These are phyloP conservation scores for Penicillium riverlandense DNA, from an alignment of 495 filamentous ascomycete species.

Conservation along the genomic window DNA sequence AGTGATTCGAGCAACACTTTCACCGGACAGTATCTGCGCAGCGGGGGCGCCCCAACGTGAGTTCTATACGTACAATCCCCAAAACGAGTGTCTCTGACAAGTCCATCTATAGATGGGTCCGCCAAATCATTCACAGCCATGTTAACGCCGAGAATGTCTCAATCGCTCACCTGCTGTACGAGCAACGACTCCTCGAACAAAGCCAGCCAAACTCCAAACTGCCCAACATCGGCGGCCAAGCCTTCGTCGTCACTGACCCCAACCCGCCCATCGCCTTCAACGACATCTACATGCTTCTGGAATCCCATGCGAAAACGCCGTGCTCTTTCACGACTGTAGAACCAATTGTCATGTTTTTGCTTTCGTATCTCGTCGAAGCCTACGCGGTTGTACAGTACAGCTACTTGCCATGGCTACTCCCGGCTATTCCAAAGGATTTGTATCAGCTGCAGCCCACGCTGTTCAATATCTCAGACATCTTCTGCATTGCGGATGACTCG, in stretches of 20 bases:
- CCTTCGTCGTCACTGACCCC: constrained; percentile 34
- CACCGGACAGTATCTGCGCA: constrained; percentile 28
- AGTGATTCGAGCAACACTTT: constrained; percentile 40
- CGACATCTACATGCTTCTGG: constrained; percentile 28
- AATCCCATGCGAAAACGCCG: constrained; percentile 24
- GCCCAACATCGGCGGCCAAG: constrained; percentile 31
- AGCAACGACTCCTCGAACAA: constrained; percentile 44
- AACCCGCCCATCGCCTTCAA: constrained; percentile 27
- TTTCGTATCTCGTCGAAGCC: constrained; percentile 42
- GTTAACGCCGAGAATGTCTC: constrained; percentile 52
- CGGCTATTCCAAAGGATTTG: constrained; percentile 31
- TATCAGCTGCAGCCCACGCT: constrained; percentile 46
- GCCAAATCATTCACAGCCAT: constrained; percentile 45
- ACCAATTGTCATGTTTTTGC: constrained; percentile 27
- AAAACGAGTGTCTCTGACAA: not conserved
- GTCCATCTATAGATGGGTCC: constrained; percentile 36
- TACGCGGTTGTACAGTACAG: constrained; percentile 40
- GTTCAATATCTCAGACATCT: constrained; percentile 43
- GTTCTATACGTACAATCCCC: constrained; percentile 1
- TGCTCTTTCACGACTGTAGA: constrained; percentile 20
- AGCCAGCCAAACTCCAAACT: constrained; percentile 30
- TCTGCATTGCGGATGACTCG: constrained; percentile 41
- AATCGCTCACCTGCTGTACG: constrained; percentile 52
- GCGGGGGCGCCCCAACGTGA: constrained; percentile 30
- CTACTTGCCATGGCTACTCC: constrained; percentile 35